phyloP scores from a whole-genome alignment of 129 eudicot species.

The Tagetes erecta region DNA sequence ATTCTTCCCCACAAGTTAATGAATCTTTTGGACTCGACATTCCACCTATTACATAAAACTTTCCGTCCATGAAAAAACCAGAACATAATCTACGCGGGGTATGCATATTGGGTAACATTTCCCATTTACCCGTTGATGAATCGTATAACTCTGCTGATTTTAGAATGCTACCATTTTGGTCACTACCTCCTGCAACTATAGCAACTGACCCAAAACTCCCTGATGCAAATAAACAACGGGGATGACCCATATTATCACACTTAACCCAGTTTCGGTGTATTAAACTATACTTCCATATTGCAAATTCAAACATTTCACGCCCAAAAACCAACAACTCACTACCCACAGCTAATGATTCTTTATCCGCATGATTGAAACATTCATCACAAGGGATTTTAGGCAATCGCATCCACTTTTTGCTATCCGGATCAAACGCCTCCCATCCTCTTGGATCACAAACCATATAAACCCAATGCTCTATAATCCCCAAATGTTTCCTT shows the following conservation, averaged over 20 bases:
- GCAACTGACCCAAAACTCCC: slow-evolving; percentile 61
- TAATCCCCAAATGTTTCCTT: slow-evolving; percentile 52
- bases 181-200: slow-evolving; percentile 77
- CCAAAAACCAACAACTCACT: slow-evolving; percentile 67
- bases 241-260: slow-evolving; percentile 57
- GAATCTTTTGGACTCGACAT: slow-evolving; percentile 54
- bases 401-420: slow-evolving; percentile 61
- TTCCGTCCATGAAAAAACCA: slow-evolving; percentile 68
- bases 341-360: slow-evolving; percentile 68
- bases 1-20: slow-evolving; percentile 68
- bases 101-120: slow-evolving; percentile 60
- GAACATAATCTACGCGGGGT: slow-evolving; percentile 57
- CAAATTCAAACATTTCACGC: slow-evolving; percentile 60
- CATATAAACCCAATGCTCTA: slow-evolving; percentile 82
- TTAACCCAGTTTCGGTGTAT: slow-evolving; percentile 45
- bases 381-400: slow-evolving; percentile 68
- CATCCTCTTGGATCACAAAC: slow-evolving; percentile 75
- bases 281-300: slow-evolving; percentile 67
- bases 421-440: slow-evolving; percentile 66
- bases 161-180: slow-evolving; percentile 52
- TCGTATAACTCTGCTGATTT: slow-evolving; percentile 68
- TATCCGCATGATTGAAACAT: slow-evolving; percentile 58
- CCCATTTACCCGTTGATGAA: slow-evolving; percentile 57
- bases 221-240: slow-evolving; percentile 71
- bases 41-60: slow-evolving; percentile 77